Evolutionary conservation across 2,329 filamentous ascomycete genomes (phyloP), one percentile per base, ranked within the genome.

Genomic region (Microcyclospora pomicola): DNA sequence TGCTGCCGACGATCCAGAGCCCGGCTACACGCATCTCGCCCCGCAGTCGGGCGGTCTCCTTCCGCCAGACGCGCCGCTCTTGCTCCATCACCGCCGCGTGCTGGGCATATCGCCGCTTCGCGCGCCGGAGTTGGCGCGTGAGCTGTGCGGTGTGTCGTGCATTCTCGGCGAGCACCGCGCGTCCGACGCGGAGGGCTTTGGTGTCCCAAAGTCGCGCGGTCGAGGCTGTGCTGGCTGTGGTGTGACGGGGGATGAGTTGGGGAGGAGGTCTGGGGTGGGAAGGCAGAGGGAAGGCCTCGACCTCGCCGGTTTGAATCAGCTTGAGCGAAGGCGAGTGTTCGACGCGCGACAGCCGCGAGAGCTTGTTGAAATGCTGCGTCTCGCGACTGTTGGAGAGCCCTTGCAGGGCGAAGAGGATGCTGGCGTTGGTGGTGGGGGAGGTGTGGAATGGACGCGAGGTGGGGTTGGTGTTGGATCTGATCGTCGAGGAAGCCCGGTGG

Each of bases 361-460:
- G 33, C 35, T 53, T 54, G 46, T 48, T 51, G 44, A 56, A 51
- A 43, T 56, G 51, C 33, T 53, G 50, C 2, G 52, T 56, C 28
- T 56, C 53, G 15, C 52, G 50, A 38, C 44, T 44, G 46, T 56
- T 54, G 33, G 47, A 50, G 3, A 56, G 45, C 15, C 48, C 45
- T 30, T 38, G 34, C n/a, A 56, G 47, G 31, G 48, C 47, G 47
- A 55, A 54, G 31, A 53, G 43, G 33, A 49, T 35, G 45, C 42
- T 47, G 11, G 49, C 49, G 30, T n/a, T 33, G 14, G 12, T 39
- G 13, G 39, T 11, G 16, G 42, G 32, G 34, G 45, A 39, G 14
- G 46, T 49, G 28, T 43, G 46, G 46, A 52, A 51, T 30, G 36
- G 27, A 31, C 46, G 45, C 14, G 30, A 31, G 4, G 30, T 31